Evolutionary conservation across 1,284 basidiomycete species (phyloP).

Genomic region (Afroboletus lepidellus): DNA sequence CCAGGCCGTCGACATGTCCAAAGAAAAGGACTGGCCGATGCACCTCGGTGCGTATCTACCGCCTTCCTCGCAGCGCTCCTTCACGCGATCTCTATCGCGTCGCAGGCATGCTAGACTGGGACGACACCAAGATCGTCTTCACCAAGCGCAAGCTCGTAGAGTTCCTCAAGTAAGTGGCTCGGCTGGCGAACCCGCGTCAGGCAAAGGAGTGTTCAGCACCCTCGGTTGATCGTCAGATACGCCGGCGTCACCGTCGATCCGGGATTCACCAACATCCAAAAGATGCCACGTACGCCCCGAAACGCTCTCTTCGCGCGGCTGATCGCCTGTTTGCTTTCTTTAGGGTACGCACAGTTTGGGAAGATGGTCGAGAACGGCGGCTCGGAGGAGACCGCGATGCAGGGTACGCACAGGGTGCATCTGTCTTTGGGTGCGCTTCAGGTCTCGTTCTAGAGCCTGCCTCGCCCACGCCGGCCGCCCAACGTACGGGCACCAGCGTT

Average conservation of each 20-base stretch:
- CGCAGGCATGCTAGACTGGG: slow-evolving; percentile 75
- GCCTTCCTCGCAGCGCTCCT: neutral
- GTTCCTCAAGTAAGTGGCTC: slow-evolving; percentile 61
- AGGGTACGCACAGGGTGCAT: slow-evolving; percentile 10
- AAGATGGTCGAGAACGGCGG: slow-evolving; percentile 21
- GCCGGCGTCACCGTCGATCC: slow-evolving; percentile 70
- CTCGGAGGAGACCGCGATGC: slow-evolving; percentile 8
- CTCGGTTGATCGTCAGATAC: slow-evolving; percentile 43
- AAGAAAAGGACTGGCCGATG: slow-evolving; percentile 68
- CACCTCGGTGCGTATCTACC: slow-evolving; percentile 49
- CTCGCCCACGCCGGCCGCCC: neutral
- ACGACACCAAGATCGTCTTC: slow-evolving; percentile 66
- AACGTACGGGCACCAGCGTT: neutral
- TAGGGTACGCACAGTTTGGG: slow-evolving; percentile 36
- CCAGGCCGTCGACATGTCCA: slow-evolving; percentile 52
- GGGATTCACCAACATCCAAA: slow-evolving; percentile 66
- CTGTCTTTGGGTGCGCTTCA: neutral
- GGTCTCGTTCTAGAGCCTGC: slow-evolving; percentile 3
- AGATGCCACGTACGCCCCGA: slow-evolving; percentile 59
- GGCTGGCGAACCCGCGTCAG: neutral
- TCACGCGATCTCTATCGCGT: neutral
- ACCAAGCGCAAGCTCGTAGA: slow-evolving; percentile 71
- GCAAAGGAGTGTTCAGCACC: slow-evolving; percentile 17
- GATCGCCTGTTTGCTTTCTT: slow-evolving; percentile 12
- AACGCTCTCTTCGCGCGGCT: neutral